Evolutionary conservation across 2,329 filamentous ascomycete species (phyloP).

Genomic region (Penicillium verrucosum): DNA sequence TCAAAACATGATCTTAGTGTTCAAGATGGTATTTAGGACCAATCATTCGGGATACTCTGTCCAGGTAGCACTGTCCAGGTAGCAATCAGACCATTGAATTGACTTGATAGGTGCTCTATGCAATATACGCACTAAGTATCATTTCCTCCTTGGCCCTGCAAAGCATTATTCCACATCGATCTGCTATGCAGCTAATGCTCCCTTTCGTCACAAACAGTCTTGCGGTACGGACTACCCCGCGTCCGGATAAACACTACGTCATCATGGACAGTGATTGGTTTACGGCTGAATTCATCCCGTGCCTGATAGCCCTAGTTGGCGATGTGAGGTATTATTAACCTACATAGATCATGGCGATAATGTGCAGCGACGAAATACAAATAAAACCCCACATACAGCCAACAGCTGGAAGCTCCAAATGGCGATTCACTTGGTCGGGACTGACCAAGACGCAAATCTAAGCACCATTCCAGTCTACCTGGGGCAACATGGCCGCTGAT

Average conservation of each 20-base stretch:
- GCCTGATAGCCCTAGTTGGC: constrained; percentile 45
- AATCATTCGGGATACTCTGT: too few relatives aligned
- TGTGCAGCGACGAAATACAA: too few relatives aligned
- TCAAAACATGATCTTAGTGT: not conserved
- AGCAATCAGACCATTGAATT: not conserved
- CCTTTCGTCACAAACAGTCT: constrained; percentile 8
- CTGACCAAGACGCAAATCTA: constrained; percentile 27
- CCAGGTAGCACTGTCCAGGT: too few relatives aligned
- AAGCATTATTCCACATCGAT: constrained; percentile 13
- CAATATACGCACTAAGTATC: not conserved
- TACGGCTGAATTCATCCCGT: constrained; percentile 42
- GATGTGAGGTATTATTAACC: constrained; percentile 33
- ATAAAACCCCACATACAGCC: constrained; percentile 33
- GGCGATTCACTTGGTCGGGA: too few relatives aligned
- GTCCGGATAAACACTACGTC: constrained; percentile 21
- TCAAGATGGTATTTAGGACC: too few relatives aligned
- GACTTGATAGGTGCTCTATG: not conserved
- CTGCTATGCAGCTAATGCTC: constrained; percentile 14
- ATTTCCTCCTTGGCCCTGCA: not conserved
- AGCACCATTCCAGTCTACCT: constrained; percentile 48
- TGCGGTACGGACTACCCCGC: not conserved
- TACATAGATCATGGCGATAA: not conserved
- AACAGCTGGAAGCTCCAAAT: constrained; percentile 40
- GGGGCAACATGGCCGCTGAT: constrained; percentile 47
- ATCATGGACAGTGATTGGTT: constrained; percentile 51